Conservation (phyloP, 1,139 yeast species). For the Yamadazyma atmosphaerica region DNA sequence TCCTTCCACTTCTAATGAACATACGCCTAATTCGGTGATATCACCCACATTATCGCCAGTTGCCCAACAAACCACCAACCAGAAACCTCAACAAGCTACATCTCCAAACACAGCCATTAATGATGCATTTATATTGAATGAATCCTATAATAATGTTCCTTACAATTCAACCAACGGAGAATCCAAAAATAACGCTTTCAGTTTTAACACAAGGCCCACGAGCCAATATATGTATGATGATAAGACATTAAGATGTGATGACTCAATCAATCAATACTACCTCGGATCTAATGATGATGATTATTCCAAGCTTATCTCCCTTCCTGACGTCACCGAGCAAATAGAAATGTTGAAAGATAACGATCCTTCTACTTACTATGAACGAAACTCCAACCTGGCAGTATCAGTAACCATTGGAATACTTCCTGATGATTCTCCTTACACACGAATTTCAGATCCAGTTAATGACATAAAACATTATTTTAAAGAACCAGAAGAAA, state of each 20-base stretch:
- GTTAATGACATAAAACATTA: conserved; percentile 16
- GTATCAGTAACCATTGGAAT: conserved; percentile 58
- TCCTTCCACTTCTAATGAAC: conserved; percentile 36
- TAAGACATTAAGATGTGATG: conserved; percentile 34
- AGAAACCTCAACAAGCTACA: conserved; percentile 6
- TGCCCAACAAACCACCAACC: conserved; percentile 9
- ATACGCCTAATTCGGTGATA: conserved; percentile 40
- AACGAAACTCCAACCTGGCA: conserved; percentile 42
- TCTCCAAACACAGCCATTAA: conserved; percentile 18
- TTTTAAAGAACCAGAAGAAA: conserved; percentile 73
- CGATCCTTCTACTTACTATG: conserved; percentile 44
- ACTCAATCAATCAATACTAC: conserved; percentile 58
- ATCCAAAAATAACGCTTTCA: background rate
- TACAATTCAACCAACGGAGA: background rate
- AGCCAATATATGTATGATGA: conserved; percentile 1
- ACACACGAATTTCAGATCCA: conserved; percentile 22
- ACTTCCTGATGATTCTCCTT: conserved; percentile 37
- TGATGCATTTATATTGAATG: conserved; percentile 15
- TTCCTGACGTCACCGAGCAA: conserved; percentile 57
- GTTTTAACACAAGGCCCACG: background rate
- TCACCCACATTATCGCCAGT: conserved; percentile 45
- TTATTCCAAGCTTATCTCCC: conserved; percentile 33
- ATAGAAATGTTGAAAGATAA: conserved; percentile 42
- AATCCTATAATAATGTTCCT: background rate
- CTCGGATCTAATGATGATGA: conserved; percentile 44